phyloP scores from a whole-genome alignment of 257 asterid species.

The Solanum pimpinellifolium region DNA sequence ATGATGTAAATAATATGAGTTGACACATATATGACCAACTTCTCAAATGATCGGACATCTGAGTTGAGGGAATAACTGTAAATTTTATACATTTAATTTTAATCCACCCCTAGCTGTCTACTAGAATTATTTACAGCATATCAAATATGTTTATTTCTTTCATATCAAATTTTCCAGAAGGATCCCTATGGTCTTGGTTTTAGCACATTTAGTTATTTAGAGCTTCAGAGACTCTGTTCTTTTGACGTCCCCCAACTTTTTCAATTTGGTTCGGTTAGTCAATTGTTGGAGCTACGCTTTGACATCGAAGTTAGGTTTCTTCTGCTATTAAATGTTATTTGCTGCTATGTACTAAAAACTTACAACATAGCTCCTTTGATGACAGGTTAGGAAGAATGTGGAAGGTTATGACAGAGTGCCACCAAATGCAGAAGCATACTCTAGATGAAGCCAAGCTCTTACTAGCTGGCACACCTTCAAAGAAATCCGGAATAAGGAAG shows the following conservation, averaged over 20 bases:
- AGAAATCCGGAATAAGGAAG: constrained; percentile 30
- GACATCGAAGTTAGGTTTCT: neutral
- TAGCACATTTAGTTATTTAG: neutral
- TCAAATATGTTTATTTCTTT: neutral
- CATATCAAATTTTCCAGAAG: neutral
- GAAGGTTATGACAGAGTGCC: constrained; percentile 96
- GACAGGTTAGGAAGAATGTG: constrained; percentile 83
- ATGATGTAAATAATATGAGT: neutral
- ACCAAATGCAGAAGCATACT: constrained; percentile 65
- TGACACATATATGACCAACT: neutral
- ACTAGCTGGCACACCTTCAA: constrained; percentile 71
- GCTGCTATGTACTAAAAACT: neutral
- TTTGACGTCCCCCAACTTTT: neutral
- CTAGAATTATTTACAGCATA: neutral
- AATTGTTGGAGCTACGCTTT: neutral
- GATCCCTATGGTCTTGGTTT: neutral
- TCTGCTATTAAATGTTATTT: neutral
- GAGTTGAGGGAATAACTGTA: neutral
- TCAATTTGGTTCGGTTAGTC: neutral
- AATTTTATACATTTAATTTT: neutral
- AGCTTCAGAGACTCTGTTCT: neutral
- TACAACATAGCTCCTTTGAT: neutral
- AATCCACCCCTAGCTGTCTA: neutral
- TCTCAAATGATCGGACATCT: neutral
- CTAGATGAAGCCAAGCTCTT: constrained; percentile 88